Evolutionary conservation across 352 stramenopile genomes (phyloP).

Genomic region (Bremia lactucae): DNA sequence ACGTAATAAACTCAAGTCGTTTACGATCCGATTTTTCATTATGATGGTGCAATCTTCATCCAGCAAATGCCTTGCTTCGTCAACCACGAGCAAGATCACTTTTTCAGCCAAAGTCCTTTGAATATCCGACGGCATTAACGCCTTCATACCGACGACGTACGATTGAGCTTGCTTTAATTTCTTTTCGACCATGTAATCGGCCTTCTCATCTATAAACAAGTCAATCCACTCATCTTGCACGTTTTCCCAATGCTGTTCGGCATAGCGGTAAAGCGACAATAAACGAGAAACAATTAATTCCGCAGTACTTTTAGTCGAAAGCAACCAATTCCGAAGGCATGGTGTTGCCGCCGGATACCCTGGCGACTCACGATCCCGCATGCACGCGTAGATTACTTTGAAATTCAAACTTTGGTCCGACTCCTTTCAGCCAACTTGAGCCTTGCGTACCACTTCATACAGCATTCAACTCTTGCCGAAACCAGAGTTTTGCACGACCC

Average conservation of each 20-base stretch:
- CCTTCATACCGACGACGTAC: not conserved
- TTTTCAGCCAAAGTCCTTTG: not conserved
- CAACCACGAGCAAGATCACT: not conserved
- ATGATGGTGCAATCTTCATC: not conserved
- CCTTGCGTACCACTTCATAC: not conserved
- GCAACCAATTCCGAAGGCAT: not conserved
- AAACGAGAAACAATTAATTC: not conserved
- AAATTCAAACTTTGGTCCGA: not conserved
- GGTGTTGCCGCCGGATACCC: not conserved
- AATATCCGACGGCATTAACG: not conserved
- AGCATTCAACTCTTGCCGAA: not conserved
- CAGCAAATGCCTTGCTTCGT: not conserved
- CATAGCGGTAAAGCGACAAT: not conserved
- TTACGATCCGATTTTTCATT: too few relatives aligned
- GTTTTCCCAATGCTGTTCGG: not conserved
- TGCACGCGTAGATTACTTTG: not conserved
- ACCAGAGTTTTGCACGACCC: not conserved
- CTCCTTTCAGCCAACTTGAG: not conserved
- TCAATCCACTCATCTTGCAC: not conserved
- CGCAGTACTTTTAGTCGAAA: not conserved
- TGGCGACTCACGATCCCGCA: not conserved
- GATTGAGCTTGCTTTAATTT: not conserved
- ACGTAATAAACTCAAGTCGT: not conserved
- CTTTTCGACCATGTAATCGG: not conserved
- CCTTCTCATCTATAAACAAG: not conserved